phyloP scores from a whole-genome alignment of 805 yeast species.

The Schizosaccharomyces lindneri region DNA sequence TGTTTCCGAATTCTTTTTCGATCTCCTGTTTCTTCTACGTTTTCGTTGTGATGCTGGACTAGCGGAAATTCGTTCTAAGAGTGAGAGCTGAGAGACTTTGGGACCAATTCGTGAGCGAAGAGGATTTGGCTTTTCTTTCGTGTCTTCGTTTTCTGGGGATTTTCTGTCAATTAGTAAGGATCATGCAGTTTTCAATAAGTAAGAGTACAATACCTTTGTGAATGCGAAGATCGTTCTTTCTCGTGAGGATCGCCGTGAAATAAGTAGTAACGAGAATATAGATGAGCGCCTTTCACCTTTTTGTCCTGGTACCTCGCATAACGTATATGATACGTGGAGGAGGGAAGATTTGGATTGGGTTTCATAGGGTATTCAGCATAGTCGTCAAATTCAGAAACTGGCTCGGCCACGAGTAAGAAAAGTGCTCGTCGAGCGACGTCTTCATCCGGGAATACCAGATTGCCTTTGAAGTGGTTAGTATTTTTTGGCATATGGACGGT shows the following conservation, averaged over 20 bases:
- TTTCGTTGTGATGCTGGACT: background rate
- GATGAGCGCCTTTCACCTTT: background rate
- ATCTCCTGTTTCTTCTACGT: background rate
- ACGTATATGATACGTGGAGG: background rate
- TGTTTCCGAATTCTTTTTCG: too few relatives aligned
- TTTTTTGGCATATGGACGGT: background rate
- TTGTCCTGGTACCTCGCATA: background rate
- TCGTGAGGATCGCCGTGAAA: background rate
- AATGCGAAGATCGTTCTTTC: background rate
- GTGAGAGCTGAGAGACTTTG: background rate
- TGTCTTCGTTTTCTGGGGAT: background rate
- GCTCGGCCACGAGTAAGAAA: background rate
- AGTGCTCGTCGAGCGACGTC: background rate
- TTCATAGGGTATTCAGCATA: background rate
- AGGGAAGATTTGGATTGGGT: background rate
- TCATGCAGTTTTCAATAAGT: too few relatives aligned
- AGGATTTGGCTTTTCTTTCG: background rate
- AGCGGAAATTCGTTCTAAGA: background rate
- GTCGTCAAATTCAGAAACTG: background rate
- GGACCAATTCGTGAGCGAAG: background rate
- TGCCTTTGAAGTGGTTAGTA: background rate
- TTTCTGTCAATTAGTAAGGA: background rate
- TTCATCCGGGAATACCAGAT: background rate
- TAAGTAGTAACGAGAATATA: background rate
- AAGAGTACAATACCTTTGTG: background rate